These are phyloP conservation scores for Penicillium goetzii DNA, from an alignment of 495 filamentous ascomycete species.

Conservation along the genomic window DNA sequence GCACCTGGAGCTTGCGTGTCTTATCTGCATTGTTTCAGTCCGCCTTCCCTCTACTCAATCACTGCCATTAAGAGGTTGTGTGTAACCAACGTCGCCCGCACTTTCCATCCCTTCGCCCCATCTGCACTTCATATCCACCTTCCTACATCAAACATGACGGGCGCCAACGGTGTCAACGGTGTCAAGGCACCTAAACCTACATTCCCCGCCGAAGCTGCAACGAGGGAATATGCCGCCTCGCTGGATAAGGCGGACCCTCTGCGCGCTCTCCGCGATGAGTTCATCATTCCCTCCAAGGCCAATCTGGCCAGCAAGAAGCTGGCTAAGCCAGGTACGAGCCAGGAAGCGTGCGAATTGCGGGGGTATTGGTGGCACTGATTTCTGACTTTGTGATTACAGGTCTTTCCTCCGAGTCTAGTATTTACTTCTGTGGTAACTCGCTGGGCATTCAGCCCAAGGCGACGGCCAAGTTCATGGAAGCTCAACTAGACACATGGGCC, in stretches of 20 bases:
- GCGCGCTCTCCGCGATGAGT: slow-evolving; percentile 68
- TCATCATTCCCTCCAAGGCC: slow-evolving; percentile 80
- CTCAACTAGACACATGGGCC: slow-evolving; percentile 86
- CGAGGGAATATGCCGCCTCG: slow-evolving; percentile 60
- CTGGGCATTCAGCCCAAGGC: slow-evolving; percentile 85
- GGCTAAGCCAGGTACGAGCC: slow-evolving; percentile 45
- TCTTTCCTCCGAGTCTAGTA: slow-evolving; percentile 54
- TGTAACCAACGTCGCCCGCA: not conserved
- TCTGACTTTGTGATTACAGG: slow-evolving; percentile 32
- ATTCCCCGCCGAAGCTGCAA: slow-evolving; percentile 42
- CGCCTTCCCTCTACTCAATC: not conserved
- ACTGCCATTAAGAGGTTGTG: not conserved
- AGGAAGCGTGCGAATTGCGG: not conserved
- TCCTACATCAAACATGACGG: slow-evolving; percentile 15
- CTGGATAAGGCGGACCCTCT: slow-evolving; percentile 74
- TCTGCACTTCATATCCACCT: slow-evolving; percentile 2
- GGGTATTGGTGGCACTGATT: not conserved
- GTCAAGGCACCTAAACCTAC: slow-evolving; percentile 33
- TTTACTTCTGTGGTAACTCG: slow-evolving; percentile 95
- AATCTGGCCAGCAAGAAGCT: slow-evolving; percentile 73
- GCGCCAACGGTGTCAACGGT: slow-evolving; percentile 23
- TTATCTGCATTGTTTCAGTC: slow-evolving; percentile 11
- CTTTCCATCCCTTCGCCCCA: not conserved
- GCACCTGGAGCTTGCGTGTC: not conserved
- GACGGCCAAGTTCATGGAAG: slow-evolving; percentile 69